Base-by-base conservation (phyloP, 257 asterid species). In the Phtheirospermum japonicum region DNA sequence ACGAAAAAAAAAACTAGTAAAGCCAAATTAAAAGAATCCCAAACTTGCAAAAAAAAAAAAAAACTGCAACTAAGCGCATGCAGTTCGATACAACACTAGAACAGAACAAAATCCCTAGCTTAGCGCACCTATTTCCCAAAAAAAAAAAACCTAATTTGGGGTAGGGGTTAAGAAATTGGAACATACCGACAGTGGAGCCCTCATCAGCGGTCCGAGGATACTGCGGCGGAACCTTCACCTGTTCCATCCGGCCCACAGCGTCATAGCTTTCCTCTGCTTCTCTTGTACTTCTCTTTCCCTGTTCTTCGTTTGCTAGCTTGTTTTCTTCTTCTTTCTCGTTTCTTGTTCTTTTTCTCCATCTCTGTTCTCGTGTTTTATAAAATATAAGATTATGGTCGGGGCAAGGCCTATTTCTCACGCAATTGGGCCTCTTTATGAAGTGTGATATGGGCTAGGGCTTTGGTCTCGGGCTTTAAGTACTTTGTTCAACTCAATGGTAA, bases 61-160 rank as follows among this genome's bases (percentile, higher is more conserved):
- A 40, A 30, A 58, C 65, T 12, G 59, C 17, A 66, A 54, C 64
- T 53, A 51, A 31, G 48, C 46, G 48, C 40, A 8, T 23, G 16
- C 18, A 67, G 68, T 36, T 13, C 4, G 40, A 31, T 26, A 59
- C 66, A 43, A 26, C 66, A 37, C 42, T 31, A 19, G 13, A 5
- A 8, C 20, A 9, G 20, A 52, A 62, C 13, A n/a, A 49, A 12
- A 26, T 5, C 52, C 65, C 65, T 17, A 13, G 17, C 67, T 39
- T 2, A 9, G 67, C 30, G 23, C 43, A 3, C 57, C 50, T 9
- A n/a, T 14, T 2, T 43, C 13, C 51, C 19, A 13, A 17, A 69
- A 73, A 77, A 28, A 18, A 23, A 69, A 73, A 77, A 78, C 82
- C 82, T 70, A 73, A 73, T 33, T 39, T 16, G 59, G n/a, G 26